Conservation (phyloP, 345 rosid genomes). For the Arabis alpina region DNA sequence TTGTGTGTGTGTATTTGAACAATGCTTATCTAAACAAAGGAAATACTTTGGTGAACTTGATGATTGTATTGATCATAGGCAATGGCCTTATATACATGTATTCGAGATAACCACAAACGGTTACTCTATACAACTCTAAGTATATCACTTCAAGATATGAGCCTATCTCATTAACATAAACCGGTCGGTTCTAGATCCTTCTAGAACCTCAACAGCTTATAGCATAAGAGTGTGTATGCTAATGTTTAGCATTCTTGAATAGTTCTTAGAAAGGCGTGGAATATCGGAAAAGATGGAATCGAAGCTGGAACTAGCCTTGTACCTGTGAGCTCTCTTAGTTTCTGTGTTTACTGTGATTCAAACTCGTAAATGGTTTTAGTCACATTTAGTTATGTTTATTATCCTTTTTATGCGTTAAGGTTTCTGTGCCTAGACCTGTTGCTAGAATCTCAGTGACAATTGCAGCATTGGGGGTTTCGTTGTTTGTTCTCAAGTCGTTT, state of each 20-base stretch:
- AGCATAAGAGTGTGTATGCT: background rate
- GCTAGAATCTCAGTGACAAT: slow-evolving; percentile 62
- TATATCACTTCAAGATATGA: no score
- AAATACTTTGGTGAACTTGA: no score
- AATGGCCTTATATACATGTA: no score
- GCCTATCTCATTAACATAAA: no score
- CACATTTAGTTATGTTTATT: background rate
- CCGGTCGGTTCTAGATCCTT: no score
- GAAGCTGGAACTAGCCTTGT: slow-evolving; percentile 82
- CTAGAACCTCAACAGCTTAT: no score
- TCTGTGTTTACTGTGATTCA: background rate
- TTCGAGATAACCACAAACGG: no score
- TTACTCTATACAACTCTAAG: no score
- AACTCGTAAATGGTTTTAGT: slow-evolving; percentile 1
- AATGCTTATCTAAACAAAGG: no score
- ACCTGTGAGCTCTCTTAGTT: slow-evolving; percentile 66
- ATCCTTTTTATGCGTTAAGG: slow-evolving; percentile 40
- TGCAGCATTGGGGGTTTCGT: slow-evolving; percentile 52
- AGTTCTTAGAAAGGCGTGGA: slow-evolving; percentile 82
- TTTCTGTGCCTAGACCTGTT: slow-evolving; percentile 63
- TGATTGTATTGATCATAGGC: no score
- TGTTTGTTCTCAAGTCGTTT: slow-evolving; percentile 69
- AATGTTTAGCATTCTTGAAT: background rate
- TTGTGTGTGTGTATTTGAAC: background rate
- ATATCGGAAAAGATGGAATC: slow-evolving; percentile 80